These are phyloP conservation scores for Synchytrium microbalum DNA, from an alignment of 371 early-diverging fungal species.

Conservation along the genomic window DNA sequence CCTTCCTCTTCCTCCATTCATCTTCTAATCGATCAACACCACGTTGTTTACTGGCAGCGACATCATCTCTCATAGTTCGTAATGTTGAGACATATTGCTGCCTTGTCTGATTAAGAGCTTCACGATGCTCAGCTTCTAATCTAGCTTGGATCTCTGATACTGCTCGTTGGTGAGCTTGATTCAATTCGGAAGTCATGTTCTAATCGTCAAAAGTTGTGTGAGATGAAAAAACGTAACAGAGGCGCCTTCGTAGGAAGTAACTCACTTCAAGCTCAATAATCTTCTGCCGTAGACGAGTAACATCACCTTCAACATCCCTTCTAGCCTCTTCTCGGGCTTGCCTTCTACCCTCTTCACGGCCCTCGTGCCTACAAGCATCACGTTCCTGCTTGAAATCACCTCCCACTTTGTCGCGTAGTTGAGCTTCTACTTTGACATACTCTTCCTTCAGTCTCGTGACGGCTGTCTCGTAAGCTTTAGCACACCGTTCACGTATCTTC, in stretches of 20 bases:
- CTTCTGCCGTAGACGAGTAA: background rate
- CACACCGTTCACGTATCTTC: constrained; percentile 20
- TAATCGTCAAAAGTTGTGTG: background rate
- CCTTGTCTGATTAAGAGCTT: constrained; percentile 10
- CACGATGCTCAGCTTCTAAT: constrained; percentile 5
- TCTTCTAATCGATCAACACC: constrained; percentile 14
- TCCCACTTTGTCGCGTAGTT: background rate
- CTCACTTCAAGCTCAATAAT: background rate
- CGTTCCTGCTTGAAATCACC: background rate
- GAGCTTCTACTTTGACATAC: background rate
- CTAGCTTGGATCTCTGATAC: constrained; percentile 6
- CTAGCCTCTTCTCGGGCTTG: background rate
- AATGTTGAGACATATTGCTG: constrained; percentile 18
- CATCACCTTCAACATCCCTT: background rate
- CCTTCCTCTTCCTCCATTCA: constrained; percentile 19
- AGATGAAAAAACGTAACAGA: background rate
- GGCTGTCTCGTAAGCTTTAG: constrained; percentile 26
- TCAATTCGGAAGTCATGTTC: background rate
- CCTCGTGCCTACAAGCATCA: too few relatives aligned
- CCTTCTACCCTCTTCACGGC: background rate
- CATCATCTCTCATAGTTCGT: constrained; percentile 21
- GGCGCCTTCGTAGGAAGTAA: background rate
- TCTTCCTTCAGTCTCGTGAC: constrained; percentile 23
- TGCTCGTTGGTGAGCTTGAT: background rate
- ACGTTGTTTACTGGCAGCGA: constrained; percentile 12